These are phyloP conservation scores for Candida taoyuanica DNA, from an alignment of 805 yeast genomes.

Conservation along the genomic window DNA sequence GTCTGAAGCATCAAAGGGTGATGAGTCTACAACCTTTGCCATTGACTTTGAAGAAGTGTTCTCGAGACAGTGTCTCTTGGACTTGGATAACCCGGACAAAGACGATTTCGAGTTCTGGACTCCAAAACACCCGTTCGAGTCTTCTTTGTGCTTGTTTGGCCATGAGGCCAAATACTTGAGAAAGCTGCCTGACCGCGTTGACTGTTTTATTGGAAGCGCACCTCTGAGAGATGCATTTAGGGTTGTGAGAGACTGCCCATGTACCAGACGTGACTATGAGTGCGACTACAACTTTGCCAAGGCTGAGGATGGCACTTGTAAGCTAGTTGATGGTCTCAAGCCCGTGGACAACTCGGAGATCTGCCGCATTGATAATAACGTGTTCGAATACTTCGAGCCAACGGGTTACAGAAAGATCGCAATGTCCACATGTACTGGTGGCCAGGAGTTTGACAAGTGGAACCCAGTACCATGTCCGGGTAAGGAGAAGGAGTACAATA, in stretches of 20 bases:
- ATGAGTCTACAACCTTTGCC: slow-evolving; percentile 40
- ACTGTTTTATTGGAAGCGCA: slow-evolving; percentile 59
- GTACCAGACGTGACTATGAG: slow-evolving; percentile 85
- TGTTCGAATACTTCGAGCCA: slow-evolving; percentile 72
- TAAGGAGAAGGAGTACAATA: slow-evolving; percentile 55
- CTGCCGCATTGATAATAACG: slow-evolving; percentile 49
- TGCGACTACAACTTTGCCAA: slow-evolving; percentile 85
- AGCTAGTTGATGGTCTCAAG: slow-evolving; percentile 62
- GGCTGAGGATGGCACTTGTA: slow-evolving; percentile 78
- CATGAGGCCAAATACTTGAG: slow-evolving; percentile 59
- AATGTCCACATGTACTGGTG: slow-evolving; percentile 81
- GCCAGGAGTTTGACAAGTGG: slow-evolving; percentile 63
- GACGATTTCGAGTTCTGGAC: slow-evolving; percentile 65
- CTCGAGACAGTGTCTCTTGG: slow-evolving; percentile 50
- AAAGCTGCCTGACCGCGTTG: slow-evolving; percentile 45
- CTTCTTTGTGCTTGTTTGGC: slow-evolving; percentile 64
- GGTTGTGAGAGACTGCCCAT: slow-evolving; percentile 63
- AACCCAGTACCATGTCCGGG: slow-evolving; percentile 84
- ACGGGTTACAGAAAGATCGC: slow-evolving; percentile 92
- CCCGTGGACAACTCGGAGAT: slow-evolving; percentile 61
- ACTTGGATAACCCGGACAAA: slow-evolving; percentile 36
- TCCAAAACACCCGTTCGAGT: slow-evolving; percentile 49
- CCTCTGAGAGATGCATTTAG: slow-evolving; percentile 55
- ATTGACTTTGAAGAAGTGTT: slow-evolving; percentile 54
- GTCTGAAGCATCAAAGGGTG: slow-evolving; percentile 40